These are phyloP conservation scores for Saccharomycopsis sp. DNA, from an alignment of 805 yeast genomes.

Conservation along the genomic window DNA sequence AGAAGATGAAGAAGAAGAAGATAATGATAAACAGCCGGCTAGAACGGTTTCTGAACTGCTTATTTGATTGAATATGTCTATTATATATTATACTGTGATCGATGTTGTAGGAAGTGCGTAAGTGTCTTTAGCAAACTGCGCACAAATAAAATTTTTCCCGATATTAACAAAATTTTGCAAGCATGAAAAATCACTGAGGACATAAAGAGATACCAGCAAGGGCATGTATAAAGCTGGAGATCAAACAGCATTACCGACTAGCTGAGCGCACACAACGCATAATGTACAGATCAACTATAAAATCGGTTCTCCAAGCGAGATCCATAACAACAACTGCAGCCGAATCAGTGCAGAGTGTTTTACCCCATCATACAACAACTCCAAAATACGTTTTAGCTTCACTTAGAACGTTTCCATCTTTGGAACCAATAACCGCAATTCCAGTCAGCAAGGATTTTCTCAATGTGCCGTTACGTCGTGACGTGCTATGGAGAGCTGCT, in stretches of 20 bases:
- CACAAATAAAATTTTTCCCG: neutral
- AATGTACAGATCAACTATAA: neutral
- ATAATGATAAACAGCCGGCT: too few relatives aligned
- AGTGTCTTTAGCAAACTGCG: neutral
- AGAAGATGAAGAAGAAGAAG: neutral
- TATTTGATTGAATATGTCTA: too few relatives aligned
- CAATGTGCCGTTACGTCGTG: constrained; percentile 77
- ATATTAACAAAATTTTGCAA: neutral
- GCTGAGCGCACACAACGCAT: neutral
- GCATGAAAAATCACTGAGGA: neutral
- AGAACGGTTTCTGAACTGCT: too few relatives aligned
- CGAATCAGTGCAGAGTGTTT: neutral
- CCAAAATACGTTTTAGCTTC: constrained; percentile 73
- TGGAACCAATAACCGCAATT: constrained; percentile 73
- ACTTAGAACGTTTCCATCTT: constrained; percentile 77
- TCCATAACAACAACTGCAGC: neutral
- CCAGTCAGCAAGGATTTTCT: constrained; percentile 72
- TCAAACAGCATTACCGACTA: neutral
- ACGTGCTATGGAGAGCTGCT: constrained; percentile 89
- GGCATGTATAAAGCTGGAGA: too few relatives aligned
- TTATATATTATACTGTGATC: too few relatives aligned
- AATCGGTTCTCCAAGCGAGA: neutral
- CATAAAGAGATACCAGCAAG: too few relatives aligned
- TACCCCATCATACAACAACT: constrained; percentile 26
- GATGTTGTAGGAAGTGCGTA: neutral